Percentiles rank a stretch among this genome's conserved stretches.
Evolutionary conservation across 1,139 yeast genomes (phyloP).

Genomic region (Zygosaccharomyces pseudobailii): DNA sequence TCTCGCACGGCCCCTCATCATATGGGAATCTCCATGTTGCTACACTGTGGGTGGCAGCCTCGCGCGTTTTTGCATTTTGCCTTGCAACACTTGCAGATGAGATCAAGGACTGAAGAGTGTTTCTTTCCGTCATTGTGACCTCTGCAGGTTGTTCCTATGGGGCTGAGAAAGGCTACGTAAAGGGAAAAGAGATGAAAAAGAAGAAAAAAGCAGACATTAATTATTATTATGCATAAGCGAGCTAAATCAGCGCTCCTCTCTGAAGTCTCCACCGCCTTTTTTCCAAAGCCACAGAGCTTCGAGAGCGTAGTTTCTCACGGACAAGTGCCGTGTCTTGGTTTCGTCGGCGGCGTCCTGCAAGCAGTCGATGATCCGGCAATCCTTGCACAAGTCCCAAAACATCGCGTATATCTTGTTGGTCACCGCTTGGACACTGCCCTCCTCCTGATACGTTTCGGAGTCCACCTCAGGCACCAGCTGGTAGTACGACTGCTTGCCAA

Average conservation of each 20-base stretch:
- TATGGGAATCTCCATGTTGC: background rate
- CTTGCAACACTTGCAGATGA: background rate
- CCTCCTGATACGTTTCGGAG: slow-evolving; percentile 39
- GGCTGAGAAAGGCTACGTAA: background rate
- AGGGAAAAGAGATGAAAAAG: background rate
- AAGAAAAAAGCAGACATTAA: background rate
- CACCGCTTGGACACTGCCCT: slow-evolving; percentile 38
- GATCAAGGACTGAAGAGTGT: background rate
- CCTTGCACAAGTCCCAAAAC: slow-evolving; percentile 71
- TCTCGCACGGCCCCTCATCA: background rate
- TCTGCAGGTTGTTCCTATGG: background rate
- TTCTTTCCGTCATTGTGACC: background rate
- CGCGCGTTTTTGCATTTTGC: background rate
- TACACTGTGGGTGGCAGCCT: background rate
- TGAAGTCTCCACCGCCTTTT: slow-evolving; percentile 59
- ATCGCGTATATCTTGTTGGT: slow-evolving; percentile 43
- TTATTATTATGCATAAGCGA: background rate
- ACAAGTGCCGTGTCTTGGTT: slow-evolving; percentile 55
- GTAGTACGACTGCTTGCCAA: slow-evolving; percentile 59
- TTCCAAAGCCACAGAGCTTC: slow-evolving; percentile 95
- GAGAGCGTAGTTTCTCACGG: slow-evolving; percentile 78
- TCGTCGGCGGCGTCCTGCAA: slow-evolving; percentile 75
- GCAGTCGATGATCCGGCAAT: slow-evolving; percentile 63
- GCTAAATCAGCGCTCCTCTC: slow-evolving; percentile 6
- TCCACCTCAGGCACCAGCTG: slow-evolving; percentile 44